A percentile compares a stretch with the other conserved stretches of the same genome.
phyloP scores from a whole-genome alignment of 768 basidiomycete genomes.

The Phaeolepiota aurea region DNA sequence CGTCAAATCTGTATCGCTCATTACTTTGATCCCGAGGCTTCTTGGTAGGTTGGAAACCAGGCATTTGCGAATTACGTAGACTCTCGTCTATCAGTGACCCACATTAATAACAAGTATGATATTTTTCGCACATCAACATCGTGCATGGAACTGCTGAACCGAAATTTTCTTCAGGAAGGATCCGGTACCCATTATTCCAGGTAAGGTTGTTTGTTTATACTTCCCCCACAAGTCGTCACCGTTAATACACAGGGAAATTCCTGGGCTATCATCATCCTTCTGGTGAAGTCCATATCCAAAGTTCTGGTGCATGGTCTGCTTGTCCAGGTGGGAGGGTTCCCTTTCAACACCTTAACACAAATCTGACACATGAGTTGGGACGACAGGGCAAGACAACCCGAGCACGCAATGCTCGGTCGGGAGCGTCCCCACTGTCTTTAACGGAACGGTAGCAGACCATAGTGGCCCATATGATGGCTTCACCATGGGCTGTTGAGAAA shows the following conservation, averaged over 20 bases:
- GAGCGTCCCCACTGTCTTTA: slow-evolving; percentile 33
- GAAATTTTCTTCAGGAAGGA: no score
- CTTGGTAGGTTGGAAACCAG: slow-evolving; percentile 37
- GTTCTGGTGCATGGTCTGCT: slow-evolving; percentile 9
- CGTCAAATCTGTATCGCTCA: slow-evolving; percentile 2
- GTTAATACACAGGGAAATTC: slow-evolving; percentile 12
- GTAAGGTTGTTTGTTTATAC: slow-evolving; percentile 7
- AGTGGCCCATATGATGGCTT: slow-evolving; percentile 14
- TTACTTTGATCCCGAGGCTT: neutral
- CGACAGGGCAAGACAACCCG: slow-evolving; percentile 59
- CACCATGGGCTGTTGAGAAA: no score
- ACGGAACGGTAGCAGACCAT: slow-evolving; percentile 14
- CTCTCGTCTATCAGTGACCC: slow-evolving; percentile 27
- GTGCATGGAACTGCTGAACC: neutral
- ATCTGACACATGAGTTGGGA: no score
- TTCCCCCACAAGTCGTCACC: slow-evolving; percentile 1
- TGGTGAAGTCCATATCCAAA: slow-evolving; percentile 17
- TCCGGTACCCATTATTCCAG: slow-evolving; percentile 21
- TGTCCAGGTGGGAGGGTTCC: slow-evolving; percentile 8
- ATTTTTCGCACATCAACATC: neutral
- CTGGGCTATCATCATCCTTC: slow-evolving; percentile 28
- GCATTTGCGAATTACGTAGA: slow-evolving; percentile 48
- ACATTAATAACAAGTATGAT: slow-evolving; percentile 36
- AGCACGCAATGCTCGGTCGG: slow-evolving; percentile 35
- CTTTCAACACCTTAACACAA: neutral